Conservation (phyloP, 2,329 filamentous ascomycete genomes). For the Colletotrichum ledebouriae region DNA sequence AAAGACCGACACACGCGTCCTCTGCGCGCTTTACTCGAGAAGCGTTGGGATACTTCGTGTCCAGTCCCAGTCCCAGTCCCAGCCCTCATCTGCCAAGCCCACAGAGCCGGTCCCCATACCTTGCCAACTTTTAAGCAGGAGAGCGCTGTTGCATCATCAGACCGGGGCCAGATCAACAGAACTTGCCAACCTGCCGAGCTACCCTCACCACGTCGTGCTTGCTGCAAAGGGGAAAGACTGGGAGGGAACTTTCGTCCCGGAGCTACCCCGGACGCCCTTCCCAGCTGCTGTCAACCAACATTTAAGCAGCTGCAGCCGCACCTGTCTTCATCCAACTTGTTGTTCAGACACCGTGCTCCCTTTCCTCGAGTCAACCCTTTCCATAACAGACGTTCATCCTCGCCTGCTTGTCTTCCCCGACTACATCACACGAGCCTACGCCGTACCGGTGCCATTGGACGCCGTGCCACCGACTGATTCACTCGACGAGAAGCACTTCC, state of each 20-base stretch:
- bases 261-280: conserved; percentile 23
- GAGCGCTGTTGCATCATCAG: conserved; percentile 40
- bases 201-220: conserved; percentile 24
- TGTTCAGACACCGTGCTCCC: conserved; percentile 13
- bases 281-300: conserved; percentile 26
- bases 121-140: conserved; percentile 21
- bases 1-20: background rate
- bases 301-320: conserved; percentile 34
- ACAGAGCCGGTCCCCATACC: conserved; percentile 24
- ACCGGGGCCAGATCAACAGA: conserved; percentile 24
- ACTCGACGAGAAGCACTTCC: background rate
- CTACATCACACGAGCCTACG: background rate
- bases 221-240: background rate
- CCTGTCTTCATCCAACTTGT: background rate
- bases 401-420: conserved; percentile 1
- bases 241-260: conserved; percentile 4
- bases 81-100: conserved; percentile 19
- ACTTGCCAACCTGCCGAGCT: conserved; percentile 14
- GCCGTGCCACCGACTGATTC: conserved; percentile 10
- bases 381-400: background rate
- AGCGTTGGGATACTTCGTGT: conserved; percentile 9
- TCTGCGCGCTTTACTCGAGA: conserved; percentile 9
- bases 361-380: conserved; percentile 10
- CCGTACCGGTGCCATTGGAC: conserved; percentile 2
- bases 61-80: background rate